These are phyloP conservation scores for Neurospora crassa DNA, from an alignment of 2,329 filamentous ascomycete genomes.

Conservation along the genomic window DNA sequence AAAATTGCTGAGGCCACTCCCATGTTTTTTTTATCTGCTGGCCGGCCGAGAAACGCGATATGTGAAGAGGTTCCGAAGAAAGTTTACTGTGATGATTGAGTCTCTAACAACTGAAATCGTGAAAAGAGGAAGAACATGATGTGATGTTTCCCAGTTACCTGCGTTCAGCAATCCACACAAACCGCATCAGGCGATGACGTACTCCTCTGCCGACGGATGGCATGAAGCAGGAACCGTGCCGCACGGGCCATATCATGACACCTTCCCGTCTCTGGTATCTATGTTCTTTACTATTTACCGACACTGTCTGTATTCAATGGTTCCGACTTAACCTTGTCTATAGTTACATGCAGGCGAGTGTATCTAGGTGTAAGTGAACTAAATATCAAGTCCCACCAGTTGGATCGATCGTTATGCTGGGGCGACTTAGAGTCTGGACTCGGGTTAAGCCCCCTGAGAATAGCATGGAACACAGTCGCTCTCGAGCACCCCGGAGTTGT, in stretches of 20 bases:
- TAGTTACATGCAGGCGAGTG: neutral
- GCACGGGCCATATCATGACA: neutral
- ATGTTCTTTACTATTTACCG: neutral
- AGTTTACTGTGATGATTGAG: neutral
- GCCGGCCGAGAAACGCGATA: neutral
- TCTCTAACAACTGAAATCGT: neutral
- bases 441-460: neutral
- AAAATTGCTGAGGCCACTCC: conserved; percentile 38
- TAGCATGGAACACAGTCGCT: neutral
- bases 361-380: neutral
- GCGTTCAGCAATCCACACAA: neutral
- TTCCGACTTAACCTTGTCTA: neutral
- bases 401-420: neutral
- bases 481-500: neutral
- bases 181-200: neutral
- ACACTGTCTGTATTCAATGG: neutral
- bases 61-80: neutral
- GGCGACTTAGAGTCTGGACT: neutral
- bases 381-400: neutral
- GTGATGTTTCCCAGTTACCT: neutral
- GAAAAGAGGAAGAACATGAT: neutral
- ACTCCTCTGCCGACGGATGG: neutral
- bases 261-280: neutral
- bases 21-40: conserved; percentile 29
- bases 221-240: neutral